These are phyloP conservation scores for Hippophae rhamnoides DNA, from an alignment of 306 rosid genomes.

Conservation along the genomic window DNA sequence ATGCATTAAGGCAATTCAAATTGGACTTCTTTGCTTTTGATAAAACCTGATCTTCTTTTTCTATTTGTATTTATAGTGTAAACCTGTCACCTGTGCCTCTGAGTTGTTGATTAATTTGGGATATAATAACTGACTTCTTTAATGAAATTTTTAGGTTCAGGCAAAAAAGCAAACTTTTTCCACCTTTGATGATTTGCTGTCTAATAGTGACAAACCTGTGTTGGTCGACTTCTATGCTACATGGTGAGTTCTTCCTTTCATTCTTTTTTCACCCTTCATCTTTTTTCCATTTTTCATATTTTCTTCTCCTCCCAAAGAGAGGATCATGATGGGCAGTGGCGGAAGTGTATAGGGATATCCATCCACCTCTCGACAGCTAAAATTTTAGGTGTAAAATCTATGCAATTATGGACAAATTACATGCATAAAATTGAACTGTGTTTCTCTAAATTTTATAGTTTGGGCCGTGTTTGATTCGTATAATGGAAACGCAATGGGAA, in stretches of 20 bases:
- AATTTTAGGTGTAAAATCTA: no score
- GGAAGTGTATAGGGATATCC: neutral
- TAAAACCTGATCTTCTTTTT: neutral
- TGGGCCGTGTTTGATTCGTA: no score
- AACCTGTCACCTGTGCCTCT: neutral
- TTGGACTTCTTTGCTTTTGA: no score
- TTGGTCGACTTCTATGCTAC: constrained; percentile 96
- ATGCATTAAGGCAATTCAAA: no score
- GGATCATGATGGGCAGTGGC: neutral
- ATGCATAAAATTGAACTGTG: no score
- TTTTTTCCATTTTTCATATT: neutral
- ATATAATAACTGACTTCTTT: constrained; percentile 6
- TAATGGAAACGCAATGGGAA: no score
- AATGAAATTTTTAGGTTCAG: constrained; percentile 41
- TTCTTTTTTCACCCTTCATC: neutral
- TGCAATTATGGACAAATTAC: no score
- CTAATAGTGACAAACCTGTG: constrained; percentile 64
- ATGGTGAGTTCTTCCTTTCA: constrained; percentile 41
- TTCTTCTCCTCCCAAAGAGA: neutral
- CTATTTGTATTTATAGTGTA: neutral
- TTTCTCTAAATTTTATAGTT: no score
- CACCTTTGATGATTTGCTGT: constrained; percentile 72
- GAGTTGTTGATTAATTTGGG: constrained; percentile 2
- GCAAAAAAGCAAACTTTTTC: constrained; percentile 81
- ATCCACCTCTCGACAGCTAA: neutral